Evolutionary conservation across 2,329 filamentous ascomycete species (phyloP).

Genomic region (Emericellopsis atlantica): DNA sequence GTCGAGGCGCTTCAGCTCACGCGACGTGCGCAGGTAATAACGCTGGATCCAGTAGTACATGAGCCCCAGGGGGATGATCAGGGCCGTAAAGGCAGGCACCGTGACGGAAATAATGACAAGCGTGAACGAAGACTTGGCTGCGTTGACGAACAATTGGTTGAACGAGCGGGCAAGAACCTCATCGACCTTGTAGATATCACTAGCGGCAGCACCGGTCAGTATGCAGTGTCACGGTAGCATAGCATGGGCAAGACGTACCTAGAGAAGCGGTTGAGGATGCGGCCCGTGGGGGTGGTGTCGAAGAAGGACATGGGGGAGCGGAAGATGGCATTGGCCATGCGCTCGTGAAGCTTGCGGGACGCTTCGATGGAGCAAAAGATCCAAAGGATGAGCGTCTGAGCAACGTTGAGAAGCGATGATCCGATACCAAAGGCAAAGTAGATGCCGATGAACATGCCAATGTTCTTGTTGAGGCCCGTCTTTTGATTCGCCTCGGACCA

Average conservation of each 20-base stretch:
- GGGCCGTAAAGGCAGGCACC: slow-evolving; percentile 65
- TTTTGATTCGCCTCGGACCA: slow-evolving; percentile 76
- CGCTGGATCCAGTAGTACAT: slow-evolving; percentile 90
- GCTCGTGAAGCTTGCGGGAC: slow-evolving; percentile 88
- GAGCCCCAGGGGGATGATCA: slow-evolving; percentile 69
- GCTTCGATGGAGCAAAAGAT: slow-evolving; percentile 99
- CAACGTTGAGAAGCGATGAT: slow-evolving; percentile 68
- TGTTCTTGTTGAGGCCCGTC: slow-evolving; percentile 54
- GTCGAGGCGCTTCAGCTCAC: slow-evolving; percentile 91
- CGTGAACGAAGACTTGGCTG: slow-evolving; percentile 67
- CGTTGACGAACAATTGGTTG: slow-evolving; percentile 86
- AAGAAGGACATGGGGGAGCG: slow-evolving; percentile 98
- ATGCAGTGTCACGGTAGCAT: not conserved
- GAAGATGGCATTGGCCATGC: slow-evolving; percentile 96
- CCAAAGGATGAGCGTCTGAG: slow-evolving; percentile 93
- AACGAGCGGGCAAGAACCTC: slow-evolving; percentile 93
- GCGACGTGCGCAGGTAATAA: slow-evolving; percentile 92
- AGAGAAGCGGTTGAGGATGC: slow-evolving; percentile 93
- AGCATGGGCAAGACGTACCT: slow-evolving; percentile 34
- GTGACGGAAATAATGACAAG: slow-evolving; percentile 72
- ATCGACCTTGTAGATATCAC: slow-evolving; percentile 69
- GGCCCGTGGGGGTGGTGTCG: slow-evolving; percentile 90
- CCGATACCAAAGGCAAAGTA: slow-evolving; percentile 94
- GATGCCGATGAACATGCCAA: slow-evolving; percentile 85
- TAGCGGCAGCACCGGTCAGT: not conserved